phyloP scores from a whole-genome alignment of 1,284 basidiomycete species.

The Heliocybe sulcata region DNA sequence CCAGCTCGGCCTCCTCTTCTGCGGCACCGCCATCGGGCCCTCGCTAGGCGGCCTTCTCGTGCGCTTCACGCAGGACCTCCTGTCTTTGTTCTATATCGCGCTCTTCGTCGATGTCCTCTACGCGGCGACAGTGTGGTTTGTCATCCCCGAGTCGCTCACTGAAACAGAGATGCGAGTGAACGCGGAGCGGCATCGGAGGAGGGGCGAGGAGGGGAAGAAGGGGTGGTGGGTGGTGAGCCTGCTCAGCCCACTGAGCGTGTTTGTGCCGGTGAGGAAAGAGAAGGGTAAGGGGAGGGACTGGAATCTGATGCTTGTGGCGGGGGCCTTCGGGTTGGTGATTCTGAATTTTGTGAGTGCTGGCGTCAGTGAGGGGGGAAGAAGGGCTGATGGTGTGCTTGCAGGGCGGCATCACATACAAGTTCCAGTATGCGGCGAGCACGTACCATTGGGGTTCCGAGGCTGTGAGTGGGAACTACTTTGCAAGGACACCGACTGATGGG shows the following conservation, averaged over 20 bases:
- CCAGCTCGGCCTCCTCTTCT: slow-evolving; percentile 51
- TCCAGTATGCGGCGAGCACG: slow-evolving; percentile 60
- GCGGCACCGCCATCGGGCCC: slow-evolving; percentile 70
- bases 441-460: slow-evolving; percentile 73
- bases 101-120: slow-evolving; percentile 39
- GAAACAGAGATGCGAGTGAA: slow-evolving; percentile 28
- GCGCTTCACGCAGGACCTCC: slow-evolving; percentile 42
- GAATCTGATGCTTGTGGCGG: slow-evolving; percentile 56
- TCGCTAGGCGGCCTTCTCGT: slow-evolving; percentile 64
- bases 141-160: slow-evolving; percentile 75
- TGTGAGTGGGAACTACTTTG: slow-evolving; percentile 30
- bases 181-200: not conserved
- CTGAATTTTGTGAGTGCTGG: slow-evolving; percentile 45
- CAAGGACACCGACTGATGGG: not conserved
- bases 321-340: slow-evolving; percentile 45
- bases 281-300: slow-evolving; percentile 50
- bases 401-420: slow-evolving; percentile 58
- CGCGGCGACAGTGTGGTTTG: slow-evolving; percentile 41
- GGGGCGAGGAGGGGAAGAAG: slow-evolving; percentile 20
- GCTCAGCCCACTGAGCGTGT: slow-evolving; percentile 58
- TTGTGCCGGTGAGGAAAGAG: slow-evolving; percentile 39
- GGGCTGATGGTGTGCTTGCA: slow-evolving; percentile 22
- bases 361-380: not conserved
- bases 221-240: slow-evolving; percentile 42
- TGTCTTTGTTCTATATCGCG: slow-evolving; percentile 71